Evolutionary conservation across 2,329 filamentous ascomycete species (phyloP).

Genomic region (Pseudocercospora eumusae): DNA sequence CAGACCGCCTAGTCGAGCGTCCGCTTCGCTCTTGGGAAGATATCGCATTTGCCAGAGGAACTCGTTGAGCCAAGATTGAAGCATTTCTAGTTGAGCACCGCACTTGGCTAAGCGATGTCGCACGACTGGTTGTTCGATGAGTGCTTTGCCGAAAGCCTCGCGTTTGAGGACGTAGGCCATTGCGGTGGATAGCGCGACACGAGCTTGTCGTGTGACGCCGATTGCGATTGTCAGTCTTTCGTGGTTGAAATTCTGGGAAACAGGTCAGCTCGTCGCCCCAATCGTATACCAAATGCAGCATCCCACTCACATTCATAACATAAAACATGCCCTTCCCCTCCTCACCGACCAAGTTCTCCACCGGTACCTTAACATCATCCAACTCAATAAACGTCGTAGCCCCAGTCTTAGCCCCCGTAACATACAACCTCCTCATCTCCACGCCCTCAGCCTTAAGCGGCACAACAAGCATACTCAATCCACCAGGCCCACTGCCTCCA

Average conservation of each 20-base stretch:
- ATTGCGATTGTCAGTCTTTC: slow-evolving; percentile 65
- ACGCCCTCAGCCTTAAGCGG: slow-evolving; percentile 59
- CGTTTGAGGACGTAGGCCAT: slow-evolving; percentile 65
- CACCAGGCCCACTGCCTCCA: slow-evolving; percentile 52
- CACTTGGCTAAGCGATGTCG: slow-evolving; percentile 68
- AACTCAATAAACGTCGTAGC: slow-evolving; percentile 75
- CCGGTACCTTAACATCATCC: slow-evolving; percentile 70
- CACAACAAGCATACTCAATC: slow-evolving; percentile 27
- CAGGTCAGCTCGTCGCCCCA: slow-evolving; percentile 30
- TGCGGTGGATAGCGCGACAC: slow-evolving; percentile 60
- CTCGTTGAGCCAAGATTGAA: slow-evolving; percentile 71
- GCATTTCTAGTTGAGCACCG: slow-evolving; percentile 66
- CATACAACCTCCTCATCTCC: slow-evolving; percentile 65
- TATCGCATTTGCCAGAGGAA: slow-evolving; percentile 67
- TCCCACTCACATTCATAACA: slow-evolving; percentile 37
- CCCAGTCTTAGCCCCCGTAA: slow-evolving; percentile 62
- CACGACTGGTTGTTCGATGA: slow-evolving; percentile 73
- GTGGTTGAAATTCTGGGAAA: slow-evolving; percentile 28
- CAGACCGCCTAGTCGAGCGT: slow-evolving; percentile 65
- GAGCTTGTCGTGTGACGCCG: slow-evolving; percentile 61
- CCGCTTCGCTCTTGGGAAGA: slow-evolving; percentile 58
- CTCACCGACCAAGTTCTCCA: slow-evolving; percentile 67
- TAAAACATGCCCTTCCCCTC: slow-evolving; percentile 73
- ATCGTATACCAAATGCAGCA: no score
- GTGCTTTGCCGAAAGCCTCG: slow-evolving; percentile 65